Base-by-base conservation (phyloP, 257 asterid species). In the Lantana camara region DNA sequence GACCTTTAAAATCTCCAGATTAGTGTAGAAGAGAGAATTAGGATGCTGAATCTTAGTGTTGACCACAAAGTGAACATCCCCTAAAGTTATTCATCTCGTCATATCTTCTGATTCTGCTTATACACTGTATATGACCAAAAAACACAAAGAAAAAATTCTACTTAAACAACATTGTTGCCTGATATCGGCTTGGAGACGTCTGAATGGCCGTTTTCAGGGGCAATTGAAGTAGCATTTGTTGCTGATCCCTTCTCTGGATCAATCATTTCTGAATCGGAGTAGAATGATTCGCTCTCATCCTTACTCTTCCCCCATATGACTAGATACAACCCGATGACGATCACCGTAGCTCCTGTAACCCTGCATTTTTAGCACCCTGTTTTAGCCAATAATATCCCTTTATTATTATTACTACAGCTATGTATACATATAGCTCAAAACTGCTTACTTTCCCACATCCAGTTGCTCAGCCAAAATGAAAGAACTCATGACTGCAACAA, bases 231-330 rank as follows among this genome's bases (percentile, higher is more conserved):
- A 8, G 46, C 22, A 7, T 72, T 42, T 40, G 59, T 60, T 4
- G 19, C 45, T 40, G 69, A 51, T 30, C 30, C 34, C 20, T 53
- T 15, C 12, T 58, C 20, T 21, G 58, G 64, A 49, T 29, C 44
- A 4, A 17, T 21, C 51, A 34, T 27, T 24, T 66, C 69, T 32
- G 67, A 27, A 12, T 63, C 34, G 9, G 61, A 48, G 37, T 56
- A 20, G 4, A 24, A 9, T 15, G 64, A 7, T 40, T 48, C 24
- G 2, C 20, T 52, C 72, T 69, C 64, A 52, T 81, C 90, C 29
- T 67, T 76, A 30, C 66, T 74, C 75, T 71, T 80, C 1, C 85
- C 87, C 90, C 86, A 80, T 68, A 83, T 74, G 5, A 73, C 81
- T 1, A 84, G 60, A 52, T 84, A 81, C 68, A 82, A 42, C 24